Percentiles rank a stretch among this genome's conserved stretches.
These are phyloP conservation scores for Collybia mongolica DNA, from an alignment of 768 basidiomycete species.

Conservation along the genomic window DNA sequence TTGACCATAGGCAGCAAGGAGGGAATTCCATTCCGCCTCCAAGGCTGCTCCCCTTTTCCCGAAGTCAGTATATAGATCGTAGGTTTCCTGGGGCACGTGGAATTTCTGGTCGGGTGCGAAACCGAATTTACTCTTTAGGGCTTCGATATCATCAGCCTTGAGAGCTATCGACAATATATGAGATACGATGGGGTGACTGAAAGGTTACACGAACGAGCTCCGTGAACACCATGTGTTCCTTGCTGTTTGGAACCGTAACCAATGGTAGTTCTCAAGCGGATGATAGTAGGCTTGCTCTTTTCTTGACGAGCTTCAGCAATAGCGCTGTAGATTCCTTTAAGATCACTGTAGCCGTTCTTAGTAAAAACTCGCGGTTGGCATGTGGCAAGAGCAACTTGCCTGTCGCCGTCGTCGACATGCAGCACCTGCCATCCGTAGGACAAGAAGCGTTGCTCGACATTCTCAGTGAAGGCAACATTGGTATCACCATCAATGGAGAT, in stretches of 20 bases:
- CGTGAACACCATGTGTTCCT: slow-evolving; percentile 94
- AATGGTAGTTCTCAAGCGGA: slow-evolving; percentile 85
- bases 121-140: slow-evolving; percentile 81
- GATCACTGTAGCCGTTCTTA: slow-evolving; percentile 50
- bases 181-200: background rate
- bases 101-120: slow-evolving; percentile 80
- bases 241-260: slow-evolving; percentile 92
- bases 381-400: slow-evolving; percentile 35
- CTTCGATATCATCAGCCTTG: slow-evolving; percentile 86
- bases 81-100: slow-evolving; percentile 71
- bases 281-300: slow-evolving; percentile 83
- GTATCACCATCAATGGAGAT: slow-evolving; percentile 98
- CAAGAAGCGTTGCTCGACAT: slow-evolving; percentile 85
- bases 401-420: slow-evolving; percentile 77
- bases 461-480: slow-evolving; percentile 89
- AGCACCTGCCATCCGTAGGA: slow-evolving; percentile 95
- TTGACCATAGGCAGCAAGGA: slow-evolving; percentile 66
- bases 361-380: background rate
- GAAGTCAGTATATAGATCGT: slow-evolving; percentile 63
- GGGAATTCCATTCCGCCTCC: slow-evolving; percentile 72
- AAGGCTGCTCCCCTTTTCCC: slow-evolving; percentile 72
- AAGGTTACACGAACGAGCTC: slow-evolving; percentile 65
- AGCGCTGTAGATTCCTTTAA: slow-evolving; percentile 72
- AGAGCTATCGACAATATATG: slow-evolving; percentile 50
- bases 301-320: slow-evolving; percentile 76